Evolutionary conservation across 2,329 filamentous ascomycete genomes (phyloP).

Genomic region (Mycogone perniciosa): DNA sequence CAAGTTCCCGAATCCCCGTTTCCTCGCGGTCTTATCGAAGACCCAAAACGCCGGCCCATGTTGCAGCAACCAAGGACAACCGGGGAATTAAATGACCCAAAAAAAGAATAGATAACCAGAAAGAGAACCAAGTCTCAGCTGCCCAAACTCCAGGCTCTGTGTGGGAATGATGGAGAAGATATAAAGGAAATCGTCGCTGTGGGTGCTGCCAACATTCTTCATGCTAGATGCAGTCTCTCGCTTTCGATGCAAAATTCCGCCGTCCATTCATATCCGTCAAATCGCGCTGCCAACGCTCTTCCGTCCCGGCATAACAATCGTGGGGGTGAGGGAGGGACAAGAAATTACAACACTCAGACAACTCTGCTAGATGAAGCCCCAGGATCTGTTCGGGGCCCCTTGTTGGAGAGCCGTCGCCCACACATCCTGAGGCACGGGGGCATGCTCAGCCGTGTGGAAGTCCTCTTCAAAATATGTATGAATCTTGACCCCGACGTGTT

Average conservation of each 20-base stretch:
- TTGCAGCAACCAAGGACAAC: conserved; percentile 4
- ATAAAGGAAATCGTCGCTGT: conserved; percentile 9
- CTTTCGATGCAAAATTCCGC: conserved; percentile 5
- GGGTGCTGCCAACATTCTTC: background rate
- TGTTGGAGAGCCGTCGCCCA: conserved; percentile 31
- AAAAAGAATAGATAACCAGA: conserved; percentile 7
- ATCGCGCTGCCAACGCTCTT: conserved; percentile 2
- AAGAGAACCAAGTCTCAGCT: conserved; percentile 5
- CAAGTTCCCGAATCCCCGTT: background rate
- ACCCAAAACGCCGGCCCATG: conserved; percentile 12
- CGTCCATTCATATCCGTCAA: conserved; percentile 2
- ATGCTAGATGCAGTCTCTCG: conserved; percentile 7
- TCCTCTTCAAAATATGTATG: conserved; percentile 39
- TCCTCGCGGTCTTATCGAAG: background rate
- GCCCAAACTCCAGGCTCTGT: conserved; percentile 15
- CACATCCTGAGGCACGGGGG: conserved; percentile 30
- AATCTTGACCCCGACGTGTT: conserved; percentile 32
- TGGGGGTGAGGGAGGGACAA: conserved; percentile 6
- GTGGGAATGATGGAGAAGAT: conserved; percentile 5
- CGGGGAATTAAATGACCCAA: conserved; percentile 3
- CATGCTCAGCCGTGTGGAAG: conserved; percentile 36
- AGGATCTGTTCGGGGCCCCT: conserved; percentile 21
- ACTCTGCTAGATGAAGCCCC: conserved; percentile 28
- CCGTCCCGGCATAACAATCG: conserved; percentile 2
- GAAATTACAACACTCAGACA: conserved; percentile 1